A percentile compares a stretch with the other conserved stretches of the same genome.
Evolutionary conservation across 108 stramenopile species (phyloP).

Genomic region (Epithemia pelagica): DNA sequence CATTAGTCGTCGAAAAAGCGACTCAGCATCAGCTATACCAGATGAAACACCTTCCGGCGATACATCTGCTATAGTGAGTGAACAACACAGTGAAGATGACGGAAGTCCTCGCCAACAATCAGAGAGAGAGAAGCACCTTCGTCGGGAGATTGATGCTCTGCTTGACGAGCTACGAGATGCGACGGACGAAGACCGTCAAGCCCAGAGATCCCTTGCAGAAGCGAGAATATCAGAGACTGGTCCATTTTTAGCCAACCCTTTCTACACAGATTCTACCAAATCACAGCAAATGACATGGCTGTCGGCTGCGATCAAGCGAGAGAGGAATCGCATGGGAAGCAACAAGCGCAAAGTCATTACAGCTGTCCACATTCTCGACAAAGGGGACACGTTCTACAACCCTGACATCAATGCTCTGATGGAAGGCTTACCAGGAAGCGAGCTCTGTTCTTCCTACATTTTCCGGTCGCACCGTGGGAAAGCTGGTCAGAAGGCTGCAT

Average conservation of each 20-base stretch:
- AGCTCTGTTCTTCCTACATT: constrained; percentile 53
- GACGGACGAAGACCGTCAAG: constrained; percentile 35
- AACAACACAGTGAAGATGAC: constrained; percentile 10
- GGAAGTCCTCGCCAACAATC: constrained; percentile 13
- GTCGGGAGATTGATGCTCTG: constrained; percentile 33
- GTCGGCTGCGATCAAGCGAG: constrained; percentile 60
- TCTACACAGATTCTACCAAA: constrained; percentile 26
- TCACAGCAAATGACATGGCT: constrained; percentile 55
- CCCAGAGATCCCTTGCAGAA: constrained; percentile 43
- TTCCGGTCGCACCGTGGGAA: constrained; percentile 43
- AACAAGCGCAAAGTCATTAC: constrained; percentile 75
- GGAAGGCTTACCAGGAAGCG: constrained; percentile 78
- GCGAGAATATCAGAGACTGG: constrained; percentile 48
- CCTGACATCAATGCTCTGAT: constrained; percentile 59
- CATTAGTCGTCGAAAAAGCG: constrained; percentile 24
- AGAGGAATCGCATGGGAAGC: constrained; percentile 75
- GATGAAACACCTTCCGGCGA: constrained; percentile 2
- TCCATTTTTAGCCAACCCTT: constrained; percentile 66
- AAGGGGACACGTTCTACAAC: constrained; percentile 74
- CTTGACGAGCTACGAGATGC: constrained; percentile 25
- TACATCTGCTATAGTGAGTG: constrained; percentile 11
- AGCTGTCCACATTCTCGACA: constrained; percentile 57
- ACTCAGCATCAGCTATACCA: constrained; percentile 1
- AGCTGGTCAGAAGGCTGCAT: background rate
- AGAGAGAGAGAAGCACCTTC: constrained; percentile 41